Evolutionary conservation across 1,139 yeast species (phyloP).

Genomic region (Magnusiomyces fungicola): DNA sequence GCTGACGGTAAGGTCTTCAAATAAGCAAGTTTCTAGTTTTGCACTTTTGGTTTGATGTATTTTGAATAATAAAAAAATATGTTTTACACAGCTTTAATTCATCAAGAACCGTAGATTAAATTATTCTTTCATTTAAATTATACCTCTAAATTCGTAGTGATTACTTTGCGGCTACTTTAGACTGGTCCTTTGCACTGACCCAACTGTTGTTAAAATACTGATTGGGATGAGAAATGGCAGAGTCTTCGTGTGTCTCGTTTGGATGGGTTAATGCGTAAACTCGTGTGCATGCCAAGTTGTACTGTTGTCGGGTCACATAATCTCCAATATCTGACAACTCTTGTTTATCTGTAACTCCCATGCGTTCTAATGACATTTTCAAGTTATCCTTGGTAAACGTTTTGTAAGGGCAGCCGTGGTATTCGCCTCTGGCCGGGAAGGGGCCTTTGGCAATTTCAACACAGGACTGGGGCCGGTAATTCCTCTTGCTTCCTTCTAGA

Average conservation of each 20-base stretch:
- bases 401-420: conserved; percentile 91
- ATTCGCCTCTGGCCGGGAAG: conserved; percentile 62
- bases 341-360: conserved; percentile 65
- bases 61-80: neutral
- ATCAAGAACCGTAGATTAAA: neutral
- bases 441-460: conserved; percentile 66
- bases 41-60: neutral
- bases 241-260: conserved; percentile 31
- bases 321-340: conserved; percentile 58
- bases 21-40: conserved; percentile 33
- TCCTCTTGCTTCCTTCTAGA: conserved; percentile 79
- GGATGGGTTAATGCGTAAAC: conserved; percentile 79
- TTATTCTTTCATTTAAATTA: neutral
- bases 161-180: no score
- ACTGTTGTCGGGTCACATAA: conserved; percentile 58
- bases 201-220: conserved; percentile 63
- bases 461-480: conserved; percentile 84
- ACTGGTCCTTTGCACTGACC: conserved; percentile 1
- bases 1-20: conserved; percentile 82
- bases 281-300: conserved; percentile 81
- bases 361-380: conserved; percentile 44
- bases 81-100: neutral
- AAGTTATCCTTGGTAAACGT: conserved; percentile 61
- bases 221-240: conserved; percentile 76
- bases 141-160: no score